A percentile compares a stretch with the other conserved stretches of the same genome.
phyloP scores from a whole-genome alignment of 2,329 filamentous ascomycete species.

The Fusarium guadeloupense region DNA sequence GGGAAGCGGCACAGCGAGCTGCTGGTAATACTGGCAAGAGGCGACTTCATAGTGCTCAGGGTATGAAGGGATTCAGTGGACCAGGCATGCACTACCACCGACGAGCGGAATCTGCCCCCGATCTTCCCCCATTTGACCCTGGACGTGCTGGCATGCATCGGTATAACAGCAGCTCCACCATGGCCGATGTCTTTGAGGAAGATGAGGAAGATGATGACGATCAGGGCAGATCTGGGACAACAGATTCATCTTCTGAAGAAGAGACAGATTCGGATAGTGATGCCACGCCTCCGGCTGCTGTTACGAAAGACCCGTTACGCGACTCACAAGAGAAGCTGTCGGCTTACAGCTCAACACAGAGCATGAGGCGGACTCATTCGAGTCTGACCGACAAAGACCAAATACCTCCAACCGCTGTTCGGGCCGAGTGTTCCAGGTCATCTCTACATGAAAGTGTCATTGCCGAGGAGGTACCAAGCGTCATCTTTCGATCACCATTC shows the following conservation, averaged over 20 bases:
- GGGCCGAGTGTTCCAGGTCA: slow-evolving; percentile 59
- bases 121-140: slow-evolving; percentile 78
- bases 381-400: slow-evolving; percentile 54
- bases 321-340: slow-evolving; percentile 37
- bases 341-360: slow-evolving; percentile 34
- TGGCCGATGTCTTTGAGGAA: slow-evolving; percentile 89
- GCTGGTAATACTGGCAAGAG: slow-evolving; percentile 65
- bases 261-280: slow-evolving; percentile 58
- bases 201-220: slow-evolving; percentile 74
- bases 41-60: slow-evolving; percentile 79
- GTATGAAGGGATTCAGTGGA: slow-evolving; percentile 73
- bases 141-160: slow-evolving; percentile 66
- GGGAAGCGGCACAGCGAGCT: slow-evolving; percentile 71
- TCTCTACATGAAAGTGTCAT: slow-evolving; percentile 64
- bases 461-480: slow-evolving; percentile 55
- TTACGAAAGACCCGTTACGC: slow-evolving; percentile 34
- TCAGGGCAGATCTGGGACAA: slow-evolving; percentile 53
- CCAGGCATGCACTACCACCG: slow-evolving; percentile 80
- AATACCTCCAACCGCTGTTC: slow-evolving; percentile 45
- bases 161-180: slow-evolving; percentile 74
- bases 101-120: slow-evolving; percentile 81
- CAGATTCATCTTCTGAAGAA: slow-evolving; percentile 54
- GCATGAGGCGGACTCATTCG: slow-evolving; percentile 57
- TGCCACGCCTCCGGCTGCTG: slow-evolving; percentile 47
- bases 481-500: slow-evolving; percentile 53